These are phyloP conservation scores for Eimeria sp. DNA, from an alignment of 169 alveolate genomes.

Conservation along the genomic window DNA sequence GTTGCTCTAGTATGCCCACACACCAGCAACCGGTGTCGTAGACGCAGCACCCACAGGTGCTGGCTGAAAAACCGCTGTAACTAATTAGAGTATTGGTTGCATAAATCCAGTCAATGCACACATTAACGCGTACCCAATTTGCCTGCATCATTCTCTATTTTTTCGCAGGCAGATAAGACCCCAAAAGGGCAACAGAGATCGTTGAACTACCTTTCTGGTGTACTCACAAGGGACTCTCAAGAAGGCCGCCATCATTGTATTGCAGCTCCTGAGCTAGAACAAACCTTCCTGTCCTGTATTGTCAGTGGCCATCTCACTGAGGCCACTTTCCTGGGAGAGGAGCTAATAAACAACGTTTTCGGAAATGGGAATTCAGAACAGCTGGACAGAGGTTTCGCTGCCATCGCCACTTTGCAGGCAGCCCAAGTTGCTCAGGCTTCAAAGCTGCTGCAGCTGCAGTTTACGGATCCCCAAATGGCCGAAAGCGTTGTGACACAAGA, in stretches of 20 bases:
- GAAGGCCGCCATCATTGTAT: constrained; percentile 4
- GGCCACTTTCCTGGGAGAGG: constrained; percentile 61
- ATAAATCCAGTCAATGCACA: background rate
- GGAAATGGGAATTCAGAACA: constrained; percentile 45
- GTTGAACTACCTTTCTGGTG: constrained; percentile 31
- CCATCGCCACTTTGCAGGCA: constrained; percentile 69
- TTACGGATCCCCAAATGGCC: constrained; percentile 18
- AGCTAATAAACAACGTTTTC: constrained; percentile 4
- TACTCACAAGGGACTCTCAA: background rate
- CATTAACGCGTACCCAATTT: background rate
- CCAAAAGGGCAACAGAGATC: constrained; percentile 57
- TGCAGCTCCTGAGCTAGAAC: constrained; percentile 54
- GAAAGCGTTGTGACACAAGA: constrained; percentile 65
- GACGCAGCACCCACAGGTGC: background rate
- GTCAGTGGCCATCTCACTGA: constrained; percentile 68
- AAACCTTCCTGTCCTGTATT: constrained; percentile 29
- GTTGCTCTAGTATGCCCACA: constrained; percentile 42
- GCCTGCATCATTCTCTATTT: background rate
- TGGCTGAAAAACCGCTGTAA: background rate
- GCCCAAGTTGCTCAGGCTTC: constrained; percentile 53
- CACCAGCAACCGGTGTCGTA: background rate
- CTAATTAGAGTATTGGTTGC: background rate
- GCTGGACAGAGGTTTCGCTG: constrained; percentile 26
- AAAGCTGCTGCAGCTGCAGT: constrained; percentile 61
- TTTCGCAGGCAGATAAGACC: constrained; percentile 33